Evolutionary conservation across 208 protist genomes (phyloP).

Genomic region (Trypanosoma congolense): DNA sequence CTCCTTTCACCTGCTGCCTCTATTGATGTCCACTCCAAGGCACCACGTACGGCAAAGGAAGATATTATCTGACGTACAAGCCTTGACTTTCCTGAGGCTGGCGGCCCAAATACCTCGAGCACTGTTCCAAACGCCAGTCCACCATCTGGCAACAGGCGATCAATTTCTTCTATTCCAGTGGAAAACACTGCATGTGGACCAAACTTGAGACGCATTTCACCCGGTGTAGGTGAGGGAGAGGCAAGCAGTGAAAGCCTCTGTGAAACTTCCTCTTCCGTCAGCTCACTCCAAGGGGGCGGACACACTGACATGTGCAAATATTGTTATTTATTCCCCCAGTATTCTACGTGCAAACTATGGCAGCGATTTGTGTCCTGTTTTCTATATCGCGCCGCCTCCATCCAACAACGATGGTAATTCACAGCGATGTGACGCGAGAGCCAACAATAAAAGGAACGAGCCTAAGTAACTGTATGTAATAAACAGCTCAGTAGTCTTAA

Average conservation of each 20-base stretch:
- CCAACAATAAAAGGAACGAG: too few relatives aligned
- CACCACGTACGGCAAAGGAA: conserved; percentile 12
- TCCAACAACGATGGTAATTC: too few relatives aligned
- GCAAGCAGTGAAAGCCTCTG: conserved; percentile 7
- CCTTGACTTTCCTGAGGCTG: conserved; percentile 16
- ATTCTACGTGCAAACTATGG: too few relatives aligned
- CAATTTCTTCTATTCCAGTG: conserved; percentile 12
- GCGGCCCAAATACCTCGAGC: conserved; percentile 22
- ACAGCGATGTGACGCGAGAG: too few relatives aligned
- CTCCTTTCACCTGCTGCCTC: background rate
- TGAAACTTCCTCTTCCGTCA: conserved; percentile 13
- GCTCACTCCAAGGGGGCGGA: conserved; percentile 8
- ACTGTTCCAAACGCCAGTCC: conserved; percentile 18
- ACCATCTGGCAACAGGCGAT: conserved; percentile 20
- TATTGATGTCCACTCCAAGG: conserved; percentile 7
- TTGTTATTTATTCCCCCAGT: too few relatives aligned
- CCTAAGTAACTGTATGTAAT: too few relatives aligned
- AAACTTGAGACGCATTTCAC: conserved; percentile 1
- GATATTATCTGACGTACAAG: conserved; percentile 13
- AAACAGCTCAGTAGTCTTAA: too few relatives aligned
- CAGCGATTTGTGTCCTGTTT: too few relatives aligned
- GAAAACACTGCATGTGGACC: conserved; percentile 13
- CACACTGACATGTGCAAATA: conserved; percentile 1
- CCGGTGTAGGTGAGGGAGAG: background rate
- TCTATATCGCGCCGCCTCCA: too few relatives aligned